Percentiles rank a stretch among this genome's conserved stretches.
Conservation (phyloP, 2,329 filamentous ascomycete genomes). For the Exophiala bonariae region DNA sequence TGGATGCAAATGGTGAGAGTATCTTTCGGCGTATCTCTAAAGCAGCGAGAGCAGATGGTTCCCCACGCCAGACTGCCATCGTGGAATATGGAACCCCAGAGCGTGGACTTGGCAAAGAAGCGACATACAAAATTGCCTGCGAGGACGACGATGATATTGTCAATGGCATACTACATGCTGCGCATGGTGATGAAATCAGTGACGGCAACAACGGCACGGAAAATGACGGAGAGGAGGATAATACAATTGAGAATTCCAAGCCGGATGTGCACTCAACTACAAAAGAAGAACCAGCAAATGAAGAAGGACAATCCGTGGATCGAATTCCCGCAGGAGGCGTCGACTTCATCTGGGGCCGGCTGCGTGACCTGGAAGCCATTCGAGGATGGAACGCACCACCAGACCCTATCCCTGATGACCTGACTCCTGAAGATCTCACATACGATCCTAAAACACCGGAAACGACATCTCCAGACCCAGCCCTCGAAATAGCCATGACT, state of each 20-base stretch:
- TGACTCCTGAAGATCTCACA: background rate
- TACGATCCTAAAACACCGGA: slow-evolving; percentile 3
- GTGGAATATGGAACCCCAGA: slow-evolving; percentile 87
- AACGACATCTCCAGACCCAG: slow-evolving; percentile 15
- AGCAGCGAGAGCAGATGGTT: slow-evolving; percentile 42
- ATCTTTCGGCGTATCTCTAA: slow-evolving; percentile 80
- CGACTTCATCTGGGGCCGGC: slow-evolving; percentile 63
- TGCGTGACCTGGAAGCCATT: slow-evolving; percentile 61
- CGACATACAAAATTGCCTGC: slow-evolving; percentile 57
- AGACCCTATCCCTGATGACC: background rate
- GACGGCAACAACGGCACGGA: background rate
- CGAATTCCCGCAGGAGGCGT: slow-evolving; percentile 55
- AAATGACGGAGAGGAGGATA: background rate
- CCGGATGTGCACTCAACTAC: background rate
- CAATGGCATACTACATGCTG: slow-evolving; percentile 46
- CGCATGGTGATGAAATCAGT: slow-evolving; percentile 7
- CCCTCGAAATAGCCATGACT: slow-evolving; percentile 48
- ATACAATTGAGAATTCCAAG: background rate
- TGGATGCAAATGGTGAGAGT: slow-evolving; percentile 77
- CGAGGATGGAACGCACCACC: slow-evolving; percentile 53
- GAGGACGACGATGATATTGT: slow-evolving; percentile 59
- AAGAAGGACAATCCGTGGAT: slow-evolving; percentile 27
- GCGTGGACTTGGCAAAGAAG: slow-evolving; percentile 59
- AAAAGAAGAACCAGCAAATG: background rate
- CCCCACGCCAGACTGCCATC: slow-evolving; percentile 54